Conservation (phyloP, 2,329 filamentous ascomycete species). For the Aspergillus novofumigatus region DNA sequence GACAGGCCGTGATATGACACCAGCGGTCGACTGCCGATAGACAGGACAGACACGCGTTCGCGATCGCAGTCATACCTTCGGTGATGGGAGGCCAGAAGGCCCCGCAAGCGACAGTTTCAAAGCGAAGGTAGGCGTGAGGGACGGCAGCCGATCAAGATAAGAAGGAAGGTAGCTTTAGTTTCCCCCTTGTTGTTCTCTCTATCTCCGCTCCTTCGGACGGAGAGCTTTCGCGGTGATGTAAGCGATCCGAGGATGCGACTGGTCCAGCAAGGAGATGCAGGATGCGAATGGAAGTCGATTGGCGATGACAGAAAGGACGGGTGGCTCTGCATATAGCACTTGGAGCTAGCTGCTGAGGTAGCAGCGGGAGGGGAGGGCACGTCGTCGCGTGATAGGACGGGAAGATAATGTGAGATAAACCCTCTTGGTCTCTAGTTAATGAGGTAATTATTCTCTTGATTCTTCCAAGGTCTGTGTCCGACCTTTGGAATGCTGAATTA, state of each 20-base stretch:
- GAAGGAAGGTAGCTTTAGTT: background rate
- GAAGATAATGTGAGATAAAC: slow-evolving; percentile 2
- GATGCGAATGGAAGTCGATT: slow-evolving; percentile 7
- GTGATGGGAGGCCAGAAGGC: slow-evolving; percentile 21
- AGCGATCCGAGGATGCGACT: slow-evolving; percentile 1
- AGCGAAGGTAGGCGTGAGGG: slow-evolving; percentile 10
- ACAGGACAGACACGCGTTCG: slow-evolving; percentile 39
- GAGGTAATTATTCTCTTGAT: background rate
- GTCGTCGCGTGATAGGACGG: slow-evolving; percentile 25
- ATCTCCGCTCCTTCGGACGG: background rate
- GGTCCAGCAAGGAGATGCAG: slow-evolving; percentile 1
- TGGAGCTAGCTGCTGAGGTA: slow-evolving; percentile 13
- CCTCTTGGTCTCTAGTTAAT: background rate
- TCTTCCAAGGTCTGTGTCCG: background rate
- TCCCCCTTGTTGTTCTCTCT: slow-evolving; percentile 3
- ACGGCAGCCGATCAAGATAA: slow-evolving; percentile 8
- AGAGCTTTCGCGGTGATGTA: background rate
- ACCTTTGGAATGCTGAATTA: slow-evolving; percentile 1
- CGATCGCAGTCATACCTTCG: slow-evolving; percentile 37
- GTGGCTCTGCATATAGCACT: slow-evolving; percentile 17
- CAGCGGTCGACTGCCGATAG: slow-evolving; percentile 40
- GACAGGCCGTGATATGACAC: slow-evolving; percentile 42
- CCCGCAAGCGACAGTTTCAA: slow-evolving; percentile 18
- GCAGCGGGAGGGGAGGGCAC: slow-evolving; percentile 20
- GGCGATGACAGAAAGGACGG: slow-evolving; percentile 14